phyloP scores from a whole-genome alignment of 2,329 filamentous ascomycete genomes.

The Chaetothyriales sp. region DNA sequence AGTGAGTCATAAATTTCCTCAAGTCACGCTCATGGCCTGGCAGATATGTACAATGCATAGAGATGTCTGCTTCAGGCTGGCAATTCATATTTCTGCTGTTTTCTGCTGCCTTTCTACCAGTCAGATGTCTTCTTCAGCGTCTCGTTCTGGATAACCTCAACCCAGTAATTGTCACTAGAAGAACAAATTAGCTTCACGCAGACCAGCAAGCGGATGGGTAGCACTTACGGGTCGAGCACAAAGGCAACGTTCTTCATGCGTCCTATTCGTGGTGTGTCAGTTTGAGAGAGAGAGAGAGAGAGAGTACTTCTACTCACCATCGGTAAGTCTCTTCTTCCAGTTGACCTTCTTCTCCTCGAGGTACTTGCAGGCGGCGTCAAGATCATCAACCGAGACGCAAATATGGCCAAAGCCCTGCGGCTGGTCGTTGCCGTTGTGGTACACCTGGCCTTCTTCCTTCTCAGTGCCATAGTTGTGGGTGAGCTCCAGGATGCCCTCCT shows the following conservation, averaged over 20 bases:
- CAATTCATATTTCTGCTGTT: too few species aligned
- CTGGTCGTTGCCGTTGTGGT: conserved; percentile 82
- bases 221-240: conserved; percentile 65
- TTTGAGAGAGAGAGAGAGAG: conserved; percentile 24
- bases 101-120: conserved; percentile 22
- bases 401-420: conserved; percentile 93
- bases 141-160: conserved; percentile 48
- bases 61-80: neutral
- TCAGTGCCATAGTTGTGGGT: conserved; percentile 70
- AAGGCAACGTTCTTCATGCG: conserved; percentile 89
- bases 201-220: too few species aligned
- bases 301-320: conserved; percentile 40
- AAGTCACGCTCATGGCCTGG: neutral
- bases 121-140: conserved; percentile 28
- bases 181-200: neutral
- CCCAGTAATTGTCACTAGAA: conserved; percentile 47
- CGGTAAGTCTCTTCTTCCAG: conserved; percentile 93
- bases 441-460: conserved; percentile 64
- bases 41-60: neutral
- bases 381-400: conserved; percentile 70
- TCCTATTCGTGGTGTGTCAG: conserved; percentile 54
- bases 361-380: conserved; percentile 73
- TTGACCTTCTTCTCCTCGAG: conserved; percentile 68
- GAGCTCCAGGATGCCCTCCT: conserved; percentile 76
- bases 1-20: neutral